Evolutionary conservation across 257 asterid genomes (phyloP), one percentile per base, ranked within the genome.

Genomic region (Penstemon davidsonii): DNA sequence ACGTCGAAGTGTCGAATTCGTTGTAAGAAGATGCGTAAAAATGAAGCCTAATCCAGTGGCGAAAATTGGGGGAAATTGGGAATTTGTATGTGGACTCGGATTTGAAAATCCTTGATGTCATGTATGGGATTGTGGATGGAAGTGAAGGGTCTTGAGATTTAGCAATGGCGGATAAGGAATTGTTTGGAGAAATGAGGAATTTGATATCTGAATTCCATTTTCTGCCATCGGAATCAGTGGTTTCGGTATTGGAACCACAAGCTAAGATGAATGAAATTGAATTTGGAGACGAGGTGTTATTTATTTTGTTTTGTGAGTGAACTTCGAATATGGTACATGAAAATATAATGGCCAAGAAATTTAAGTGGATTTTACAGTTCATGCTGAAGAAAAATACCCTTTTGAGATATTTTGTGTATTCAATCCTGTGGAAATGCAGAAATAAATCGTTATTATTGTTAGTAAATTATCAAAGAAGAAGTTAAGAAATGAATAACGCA

Each of bases 1-100:
- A 77, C 33, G 68, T 50, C 6, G 79, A 67, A 39, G 82, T 41
- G 54, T 82, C 77, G 45, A 75, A 68, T 37, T 73, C 63, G 0
- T 43, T 40, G 73, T 86, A 86, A 44, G 70, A 41, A 58, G 91
- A 62, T 1, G 97, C 96, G 58, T 90, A 88, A 71, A 88, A 90
- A 76, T 90, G 90, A 44, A 90, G 95, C 60, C 95, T 71, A 11
- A 90, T 71, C 85, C 85, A 86, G 55, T 90, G 88, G 50, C 95
- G 85, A 18, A 11, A 37, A 0, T 44, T 45, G 0, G 86, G 79
- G 4, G 88, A 80, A 60, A 86, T 25, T 0, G 69, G 9, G 77
- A 90, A 82, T 8, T 45, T 65, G 55, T 88, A 88, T 0, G 85
- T 62, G 60, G 95, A 33, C 79, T 80, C 43, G 50, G 76, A 68